Evolutionary conservation across 208 protist species (phyloP), one percentile per base, ranked within the genome.

Genomic region (Histomonas meleagridis): DNA sequence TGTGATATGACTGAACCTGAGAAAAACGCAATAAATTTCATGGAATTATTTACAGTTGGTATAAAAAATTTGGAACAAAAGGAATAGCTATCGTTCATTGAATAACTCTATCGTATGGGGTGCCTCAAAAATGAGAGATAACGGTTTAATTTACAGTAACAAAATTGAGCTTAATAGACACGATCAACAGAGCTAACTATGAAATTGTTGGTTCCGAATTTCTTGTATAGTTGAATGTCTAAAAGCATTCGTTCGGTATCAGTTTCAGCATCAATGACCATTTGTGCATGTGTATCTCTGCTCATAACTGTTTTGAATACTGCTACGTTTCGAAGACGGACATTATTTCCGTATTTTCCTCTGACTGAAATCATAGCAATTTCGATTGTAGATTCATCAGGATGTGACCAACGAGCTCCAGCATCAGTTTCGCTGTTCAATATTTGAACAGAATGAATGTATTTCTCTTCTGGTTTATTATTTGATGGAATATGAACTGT

Each of bases 151-250:
- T n/a, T n/a, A n/a, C n/a, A n/a, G n/a, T n/a, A n/a, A n/a, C n/a
- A n/a, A n/a, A n/a, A n/a, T n/a, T n/a, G n/a, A n/a, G n/a, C n/a
- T 86, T 86, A 86, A 55, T 86, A 43, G 38, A 86, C 32, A 46
- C 32, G 76, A 32, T 38, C 46, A 7, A 86, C 55, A 26, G 40
- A n/a, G 14, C 18, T 43, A 55, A 86, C 26, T 32, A 18, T 12
- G 46, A 51, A 86, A 40, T 51, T 5, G 16, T 55, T 51, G 3
- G 18, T 46, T 4, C 76, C 76, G 16, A 86, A 86, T 86, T 43
- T 43, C 46, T 86, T 32, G 0, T 16, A 26, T 55, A 86, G 55
- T 26, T 86, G 23, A 4, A 35, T 12, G 55, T 86, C 55, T 18
- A 86, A n/a, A 21, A 86, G 23, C 14, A 57, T 51, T 35, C 76